Percentiles rank a stretch among this genome's conserved stretches.
phyloP scores from a whole-genome alignment of 1,139 yeast genomes.

The Citeromyces hawaiiensis region DNA sequence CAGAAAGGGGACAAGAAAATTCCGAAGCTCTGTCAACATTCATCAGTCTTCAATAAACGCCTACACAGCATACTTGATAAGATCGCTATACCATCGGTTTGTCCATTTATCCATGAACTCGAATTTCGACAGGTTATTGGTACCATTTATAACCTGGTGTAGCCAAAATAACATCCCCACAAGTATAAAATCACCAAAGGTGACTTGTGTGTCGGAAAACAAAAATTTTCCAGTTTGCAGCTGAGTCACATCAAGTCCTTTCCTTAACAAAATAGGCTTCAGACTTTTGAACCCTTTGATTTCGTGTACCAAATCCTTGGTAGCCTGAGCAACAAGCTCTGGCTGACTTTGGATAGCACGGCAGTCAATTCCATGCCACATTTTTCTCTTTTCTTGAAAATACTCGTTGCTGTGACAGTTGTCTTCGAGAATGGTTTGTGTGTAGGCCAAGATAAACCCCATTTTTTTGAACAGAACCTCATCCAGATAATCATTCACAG shows the following conservation, averaged over 20 bases:
- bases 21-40: too few species aligned
- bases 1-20: too few species aligned
- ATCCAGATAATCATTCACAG: neutral
- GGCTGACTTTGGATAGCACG: neutral
- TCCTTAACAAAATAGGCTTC: neutral
- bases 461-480: neutral
- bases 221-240: neutral
- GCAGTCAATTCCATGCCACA: constrained; percentile 2
- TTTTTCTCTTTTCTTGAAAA: constrained; percentile 2
- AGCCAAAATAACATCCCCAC: neutral
- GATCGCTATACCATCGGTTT: neutral
- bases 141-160: neutral
- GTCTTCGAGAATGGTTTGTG: constrained; percentile 1
- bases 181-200: neutral
- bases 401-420: constrained; percentile 1
- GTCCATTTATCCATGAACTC: neutral
- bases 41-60: too few species aligned
- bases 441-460: neutral
- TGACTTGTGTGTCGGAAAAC: neutral
- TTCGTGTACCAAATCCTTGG: neutral
- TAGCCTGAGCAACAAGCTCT: neutral
- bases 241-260: neutral
- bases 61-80: neutral
- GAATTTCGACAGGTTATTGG: neutral
- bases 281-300: neutral